Percentiles rank a stretch among this genome's conserved stretches.
Conservation (phyloP, 495 filamentous ascomycete species). For the Venustampulla echinocandica region DNA sequence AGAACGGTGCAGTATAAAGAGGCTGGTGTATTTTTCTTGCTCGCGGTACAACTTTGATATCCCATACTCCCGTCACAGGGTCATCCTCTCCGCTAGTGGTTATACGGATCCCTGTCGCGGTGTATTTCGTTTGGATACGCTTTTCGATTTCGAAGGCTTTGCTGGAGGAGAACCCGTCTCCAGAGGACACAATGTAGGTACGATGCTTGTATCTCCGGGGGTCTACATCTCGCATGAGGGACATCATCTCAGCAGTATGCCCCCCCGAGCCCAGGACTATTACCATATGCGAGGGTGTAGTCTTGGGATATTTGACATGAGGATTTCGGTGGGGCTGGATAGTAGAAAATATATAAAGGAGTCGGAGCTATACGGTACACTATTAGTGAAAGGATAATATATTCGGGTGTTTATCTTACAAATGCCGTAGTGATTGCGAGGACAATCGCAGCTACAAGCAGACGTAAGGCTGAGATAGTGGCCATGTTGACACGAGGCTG, state of each 20-base stretch:
- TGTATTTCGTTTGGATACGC: conserved; percentile 23
- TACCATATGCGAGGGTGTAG: conserved; percentile 55
- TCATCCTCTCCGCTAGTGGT: conserved; percentile 7
- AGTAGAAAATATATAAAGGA: conserved; percentile 40
- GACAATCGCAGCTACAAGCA: conserved; percentile 7
- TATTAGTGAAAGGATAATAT: background rate
- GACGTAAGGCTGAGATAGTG: conserved; percentile 12
- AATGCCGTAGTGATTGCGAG: conserved; percentile 13
- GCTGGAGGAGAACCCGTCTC: conserved; percentile 64
- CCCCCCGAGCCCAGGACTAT: conserved; percentile 87
- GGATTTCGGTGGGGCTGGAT: conserved; percentile 1
- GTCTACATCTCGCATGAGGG: conserved; percentile 51
- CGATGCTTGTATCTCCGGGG: conserved; percentile 49
- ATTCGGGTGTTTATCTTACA: conserved; percentile 6
- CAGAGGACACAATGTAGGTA: conserved; percentile 72
- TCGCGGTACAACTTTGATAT: conserved; percentile 49
- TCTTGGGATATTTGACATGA: conserved; percentile 15
- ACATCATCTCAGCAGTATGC: conserved; percentile 90
- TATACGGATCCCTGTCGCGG: conserved; percentile 6
- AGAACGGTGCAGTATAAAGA: conserved; percentile 55
- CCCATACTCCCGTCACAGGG: conserved; percentile 25
- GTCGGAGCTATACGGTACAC: conserved; percentile 33
- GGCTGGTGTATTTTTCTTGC: conserved; percentile 73
- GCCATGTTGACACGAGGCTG: conserved; percentile 20
- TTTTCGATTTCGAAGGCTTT: conserved; percentile 59